These are phyloP conservation scores for Ustilago crameri DNA, from an alignment of 1,284 basidiomycete species.

Conservation along the genomic window DNA sequence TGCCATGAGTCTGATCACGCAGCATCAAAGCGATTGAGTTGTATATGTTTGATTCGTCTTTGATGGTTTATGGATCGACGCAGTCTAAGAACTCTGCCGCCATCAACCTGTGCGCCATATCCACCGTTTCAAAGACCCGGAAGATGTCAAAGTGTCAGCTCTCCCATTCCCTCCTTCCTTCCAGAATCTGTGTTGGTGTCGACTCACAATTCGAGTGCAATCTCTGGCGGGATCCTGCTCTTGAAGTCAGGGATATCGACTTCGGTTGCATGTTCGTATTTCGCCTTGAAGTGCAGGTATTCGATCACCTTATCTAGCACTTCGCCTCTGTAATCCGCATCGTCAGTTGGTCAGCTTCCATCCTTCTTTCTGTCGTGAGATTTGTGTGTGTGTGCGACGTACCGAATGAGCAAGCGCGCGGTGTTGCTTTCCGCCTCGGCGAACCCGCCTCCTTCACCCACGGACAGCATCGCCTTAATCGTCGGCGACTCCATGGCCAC, in stretches of 20 bases:
- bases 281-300: conserved; percentile 81
- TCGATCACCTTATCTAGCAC: conserved; percentile 84
- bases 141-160: no score
- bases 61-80: conserved; percentile 6
- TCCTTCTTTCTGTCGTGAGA: no score
- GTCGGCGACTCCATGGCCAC: conserved; percentile 49
- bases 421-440: conserved; percentile 69
- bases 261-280: conserved; percentile 75
- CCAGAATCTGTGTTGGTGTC: no score
- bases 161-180: neutral
- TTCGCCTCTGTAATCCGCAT: conserved; percentile 72
- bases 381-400: neutral
- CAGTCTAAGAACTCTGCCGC: conserved; percentile 63
- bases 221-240: conserved; percentile 81
- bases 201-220: conserved; percentile 82
- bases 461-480: conserved; percentile 59
- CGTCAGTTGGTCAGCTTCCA: no score
- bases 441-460: conserved; percentile 67
- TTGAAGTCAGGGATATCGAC: conserved; percentile 82
- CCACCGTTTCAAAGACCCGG: neutral
- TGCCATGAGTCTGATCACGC: no score
- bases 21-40: no score
- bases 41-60: neutral
- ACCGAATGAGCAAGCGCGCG: conserved; percentile 69
- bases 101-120: conserved; percentile 46